Conservation (phyloP, 257 asterid genomes). For the Solanum rostratum region DNA sequence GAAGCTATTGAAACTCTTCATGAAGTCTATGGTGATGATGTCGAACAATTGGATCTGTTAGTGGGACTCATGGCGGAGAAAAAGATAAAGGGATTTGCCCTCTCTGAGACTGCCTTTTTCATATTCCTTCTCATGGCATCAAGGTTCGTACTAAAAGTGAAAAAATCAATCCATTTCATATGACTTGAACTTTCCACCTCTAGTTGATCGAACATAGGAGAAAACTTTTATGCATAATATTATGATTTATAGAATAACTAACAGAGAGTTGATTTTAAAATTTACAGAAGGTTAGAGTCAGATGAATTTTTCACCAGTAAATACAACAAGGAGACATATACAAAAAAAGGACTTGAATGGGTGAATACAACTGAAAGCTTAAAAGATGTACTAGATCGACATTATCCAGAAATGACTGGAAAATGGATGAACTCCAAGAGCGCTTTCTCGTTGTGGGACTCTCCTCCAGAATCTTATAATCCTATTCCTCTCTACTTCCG, state of each 20-base stretch:
- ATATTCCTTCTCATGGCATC: conserved; percentile 53
- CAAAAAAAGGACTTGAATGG: conserved; percentile 52
- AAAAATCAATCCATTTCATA: neutral
- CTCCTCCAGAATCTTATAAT: conserved; percentile 25
- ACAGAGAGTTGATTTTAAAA: too few relatives aligned
- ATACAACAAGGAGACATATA: conserved; percentile 45
- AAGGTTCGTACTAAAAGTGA: conserved; percentile 8
- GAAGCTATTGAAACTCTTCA: conserved; percentile 25
- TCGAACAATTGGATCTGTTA: conserved; percentile 39
- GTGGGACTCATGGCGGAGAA: conserved; percentile 53
- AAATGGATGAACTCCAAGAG: conserved; percentile 57
- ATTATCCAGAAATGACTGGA: conserved; percentile 44
- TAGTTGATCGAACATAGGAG: neutral
- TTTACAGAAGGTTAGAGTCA: conserved; percentile 46
- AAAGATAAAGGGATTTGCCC: conserved; percentile 54
- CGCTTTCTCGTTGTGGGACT: conserved; percentile 59
- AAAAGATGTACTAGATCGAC: conserved; percentile 45
- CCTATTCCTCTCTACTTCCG: conserved; percentile 44
- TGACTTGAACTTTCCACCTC: too few relatives aligned
- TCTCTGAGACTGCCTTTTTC: conserved; percentile 53
- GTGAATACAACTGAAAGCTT: conserved; percentile 49
- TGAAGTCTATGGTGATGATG: conserved; percentile 39
- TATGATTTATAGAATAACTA: neutral
- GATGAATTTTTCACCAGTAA: conserved; percentile 45
- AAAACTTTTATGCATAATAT: neutral